Evolutionary conservation across 2,329 filamentous ascomycete species (phyloP).

Genomic region (Colletotrichum higginsianum): DNA sequence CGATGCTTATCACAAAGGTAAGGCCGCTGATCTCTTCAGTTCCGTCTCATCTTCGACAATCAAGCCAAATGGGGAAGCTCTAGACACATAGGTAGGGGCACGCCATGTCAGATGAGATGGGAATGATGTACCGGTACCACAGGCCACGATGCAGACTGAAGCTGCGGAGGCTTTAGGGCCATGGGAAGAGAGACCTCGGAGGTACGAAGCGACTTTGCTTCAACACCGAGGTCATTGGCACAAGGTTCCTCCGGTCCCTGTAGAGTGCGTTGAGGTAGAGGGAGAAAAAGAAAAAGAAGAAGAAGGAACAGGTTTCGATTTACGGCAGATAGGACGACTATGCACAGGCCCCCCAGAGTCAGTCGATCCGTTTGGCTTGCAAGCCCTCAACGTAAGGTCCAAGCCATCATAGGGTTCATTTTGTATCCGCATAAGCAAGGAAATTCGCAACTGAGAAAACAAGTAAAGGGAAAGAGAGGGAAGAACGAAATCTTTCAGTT

Average conservation of each 20-base stretch:
- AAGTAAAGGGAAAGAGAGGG: neutral
- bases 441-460: neutral
- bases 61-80: conserved; percentile 1
- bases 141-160: conserved; percentile 13
- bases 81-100: conserved; percentile 2
- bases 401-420: conserved; percentile 20
- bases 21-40: conserved; percentile 19
- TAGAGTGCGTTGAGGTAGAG: neutral
- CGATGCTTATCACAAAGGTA: conserved; percentile 17
- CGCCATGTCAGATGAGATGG: conserved; percentile 15
- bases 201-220: neutral
- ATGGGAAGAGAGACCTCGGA: neutral
- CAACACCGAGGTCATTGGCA: neutral
- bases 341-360: conserved; percentile 6
- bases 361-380: conserved; percentile 30
- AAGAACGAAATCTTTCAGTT: too few species aligned
- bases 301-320: conserved; percentile 27
- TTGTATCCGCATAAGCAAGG: conserved; percentile 27
- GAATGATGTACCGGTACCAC: neutral
- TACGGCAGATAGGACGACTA: conserved; percentile 32
- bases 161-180: neutral
- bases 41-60: conserved; percentile 10
- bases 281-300: neutral
- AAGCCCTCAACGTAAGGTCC: conserved; percentile 11
- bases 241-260: neutral